These are phyloP conservation scores for Dothideomycetes sp. DNA, from an alignment of 2,329 filamentous ascomycete species.

Conservation along the genomic window DNA sequence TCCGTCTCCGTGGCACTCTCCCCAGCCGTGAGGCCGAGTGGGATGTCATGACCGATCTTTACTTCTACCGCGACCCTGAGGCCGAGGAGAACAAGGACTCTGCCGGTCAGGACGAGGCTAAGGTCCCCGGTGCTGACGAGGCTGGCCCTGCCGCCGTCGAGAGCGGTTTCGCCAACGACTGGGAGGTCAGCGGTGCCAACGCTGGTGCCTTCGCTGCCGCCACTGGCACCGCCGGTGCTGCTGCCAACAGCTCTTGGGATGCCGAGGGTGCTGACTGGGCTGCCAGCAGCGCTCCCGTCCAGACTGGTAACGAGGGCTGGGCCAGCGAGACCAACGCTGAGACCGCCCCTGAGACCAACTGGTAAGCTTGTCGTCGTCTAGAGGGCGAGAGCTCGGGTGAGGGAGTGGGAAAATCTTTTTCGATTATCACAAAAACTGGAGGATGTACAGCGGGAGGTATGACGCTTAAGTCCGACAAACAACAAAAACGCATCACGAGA, in stretches of 20 bases:
- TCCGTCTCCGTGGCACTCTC: slow-evolving; percentile 95
- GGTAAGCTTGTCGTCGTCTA: slow-evolving; percentile 31
- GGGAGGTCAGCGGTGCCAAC: slow-evolving; percentile 64
- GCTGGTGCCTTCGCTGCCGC: slow-evolving; percentile 61
- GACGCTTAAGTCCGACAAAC: slow-evolving; percentile 8
- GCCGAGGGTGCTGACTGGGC: slow-evolving; percentile 61
- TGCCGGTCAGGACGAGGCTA: slow-evolving; percentile 71
- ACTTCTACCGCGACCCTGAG: slow-evolving; percentile 99
- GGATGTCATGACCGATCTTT: slow-evolving; percentile 99
- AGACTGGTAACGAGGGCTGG: slow-evolving; percentile 45
- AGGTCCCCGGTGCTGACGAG: slow-evolving; percentile 78
- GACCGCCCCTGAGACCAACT: slow-evolving; percentile 31
- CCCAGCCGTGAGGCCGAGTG: slow-evolving; percentile 92
- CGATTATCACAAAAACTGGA: slow-evolving; percentile 6
- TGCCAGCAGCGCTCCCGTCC: slow-evolving; percentile 42
- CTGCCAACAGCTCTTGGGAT: slow-evolving; percentile 55
- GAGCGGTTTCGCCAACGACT: slow-evolving; percentile 71
- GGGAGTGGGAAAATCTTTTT: slow-evolving; percentile 2
- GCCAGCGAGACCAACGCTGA: slow-evolving; percentile 31
- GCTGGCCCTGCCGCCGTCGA: slow-evolving; percentile 71
- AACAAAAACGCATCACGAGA: slow-evolving; percentile 6
- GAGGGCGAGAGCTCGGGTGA: slow-evolving; percentile 9
- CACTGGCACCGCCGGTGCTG: slow-evolving; percentile 45
- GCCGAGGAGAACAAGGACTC: slow-evolving; percentile 97
- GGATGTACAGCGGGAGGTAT: slow-evolving; percentile 2